phyloP scores from a whole-genome alignment of 345 rosid genomes.

The Citrus hindsii region DNA sequence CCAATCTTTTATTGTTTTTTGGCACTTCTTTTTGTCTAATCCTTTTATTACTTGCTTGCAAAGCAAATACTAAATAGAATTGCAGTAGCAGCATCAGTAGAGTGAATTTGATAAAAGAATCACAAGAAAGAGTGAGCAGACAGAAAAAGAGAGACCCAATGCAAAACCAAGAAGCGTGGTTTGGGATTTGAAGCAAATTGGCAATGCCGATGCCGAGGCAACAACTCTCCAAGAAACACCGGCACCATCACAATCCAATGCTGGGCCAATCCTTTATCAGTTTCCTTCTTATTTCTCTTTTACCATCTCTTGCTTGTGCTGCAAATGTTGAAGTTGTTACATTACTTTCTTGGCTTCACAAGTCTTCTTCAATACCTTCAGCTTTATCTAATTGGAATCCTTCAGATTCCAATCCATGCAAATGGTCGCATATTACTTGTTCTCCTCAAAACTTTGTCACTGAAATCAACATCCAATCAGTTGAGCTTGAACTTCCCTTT shows the following conservation, averaged over 20 bases:
- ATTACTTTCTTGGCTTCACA: constrained; percentile 53
- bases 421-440: constrained; percentile 61
- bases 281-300: constrained; percentile 27
- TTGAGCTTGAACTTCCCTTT: constrained; percentile 52
- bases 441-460: constrained; percentile 44
- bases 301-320: constrained; percentile 16
- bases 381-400: constrained; percentile 54
- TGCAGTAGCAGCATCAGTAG: constrained; percentile 7
- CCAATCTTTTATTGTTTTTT: constrained; percentile 22
- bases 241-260: constrained; percentile 17
- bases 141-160: constrained; percentile 47
- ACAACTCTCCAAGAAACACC: constrained; percentile 26
- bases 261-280: constrained; percentile 19
- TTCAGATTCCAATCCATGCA: constrained; percentile 61
- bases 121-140: constrained; percentile 7
- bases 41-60: constrained; percentile 45
- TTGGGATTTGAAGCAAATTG: constrained; percentile 62
- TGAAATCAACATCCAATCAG: constrained; percentile 53
- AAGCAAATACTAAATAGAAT: constrained; percentile 27
- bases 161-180: constrained; percentile 51
- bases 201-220: constrained; percentile 61
- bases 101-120: constrained; percentile 21
- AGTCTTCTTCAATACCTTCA: constrained; percentile 33
- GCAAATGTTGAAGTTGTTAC: constrained; percentile 44
- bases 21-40: constrained; percentile 20